Evolutionary conservation across 1,284 basidiomycete species (phyloP), one percentile per base, ranked within the genome.

Genomic region (Heterobasidion annosum): DNA sequence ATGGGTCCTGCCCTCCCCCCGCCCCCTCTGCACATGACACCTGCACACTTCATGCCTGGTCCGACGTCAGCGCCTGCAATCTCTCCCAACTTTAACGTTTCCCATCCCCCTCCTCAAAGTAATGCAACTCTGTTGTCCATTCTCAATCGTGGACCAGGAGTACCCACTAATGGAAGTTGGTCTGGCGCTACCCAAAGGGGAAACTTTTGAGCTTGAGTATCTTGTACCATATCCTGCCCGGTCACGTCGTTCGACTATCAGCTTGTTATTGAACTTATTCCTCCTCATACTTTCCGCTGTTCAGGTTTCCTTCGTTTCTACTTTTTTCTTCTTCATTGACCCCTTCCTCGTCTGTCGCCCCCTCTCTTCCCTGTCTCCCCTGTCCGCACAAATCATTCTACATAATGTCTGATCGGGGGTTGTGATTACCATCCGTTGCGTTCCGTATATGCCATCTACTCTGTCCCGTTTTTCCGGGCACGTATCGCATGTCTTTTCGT

Each of bases 81-180:
- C 9, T 59, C 60, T 13, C 61, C 62, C 8, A 52, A 57, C 6
- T 57, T 55, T 50, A 48, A 54, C n/a, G 64, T 58, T 55, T 56
- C 43, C 34, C 61, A 25, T 56, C 58, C 16, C 53, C 58, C 48
- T 49, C 58, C 52, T 32, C 35, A 51, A 25, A 60, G 61, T 56
- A 66, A 67, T 59, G 63, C 66, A 48, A 65, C 67, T 50, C 59
- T 70, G 56, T 63, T 70, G 53, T 68, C 68, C 57, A 68, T 70
- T 34, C 63, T 70, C 56, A 70, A 68, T 42, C 33, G 32, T 25
- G 57, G 51, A 12, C 47, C 51, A 40, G 44, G 42, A 32, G 37
- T 62, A 57, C 65, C 16, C 63, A 18, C 48, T 8, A 35, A 35
- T 12, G 33, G 48, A 7, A n/a, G 7, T n/a, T 48, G 46, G 46